These are phyloP conservation scores for Akanthomyces lecanii DNA, from an alignment of 2,329 filamentous ascomycete genomes.

Conservation along the genomic window DNA sequence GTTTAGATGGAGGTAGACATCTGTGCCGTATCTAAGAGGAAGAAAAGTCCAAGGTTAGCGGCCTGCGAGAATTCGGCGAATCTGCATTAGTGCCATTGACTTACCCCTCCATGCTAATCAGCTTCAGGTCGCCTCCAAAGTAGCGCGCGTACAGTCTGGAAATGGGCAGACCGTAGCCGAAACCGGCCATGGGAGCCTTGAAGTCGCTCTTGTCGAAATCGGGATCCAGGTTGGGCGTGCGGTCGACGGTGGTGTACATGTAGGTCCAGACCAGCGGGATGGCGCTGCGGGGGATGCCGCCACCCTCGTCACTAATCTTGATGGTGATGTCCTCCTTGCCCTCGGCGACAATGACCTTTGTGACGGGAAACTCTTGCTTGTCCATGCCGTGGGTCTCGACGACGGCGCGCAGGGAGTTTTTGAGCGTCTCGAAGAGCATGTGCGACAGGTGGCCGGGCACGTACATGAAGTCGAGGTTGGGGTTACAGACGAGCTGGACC, in stretches of 20 bases:
- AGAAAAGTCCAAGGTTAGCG: neutral
- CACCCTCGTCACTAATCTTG: constrained; percentile 95
- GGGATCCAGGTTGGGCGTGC: constrained; percentile 89
- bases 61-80: constrained; percentile 10
- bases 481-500: constrained; percentile 92
- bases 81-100: constrained; percentile 28
- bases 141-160: constrained; percentile 92
- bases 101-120: constrained; percentile 99
- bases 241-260: constrained; percentile 98
- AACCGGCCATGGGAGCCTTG: constrained; percentile 98
- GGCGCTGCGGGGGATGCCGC: constrained; percentile 85
- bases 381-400: constrained; percentile 94
- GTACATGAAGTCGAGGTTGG: constrained; percentile 97
- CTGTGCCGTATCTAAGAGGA: constrained; percentile 77
- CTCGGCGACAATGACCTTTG: constrained; percentile 95
- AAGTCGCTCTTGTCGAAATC: constrained; percentile 99
- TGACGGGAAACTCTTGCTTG: constrained; percentile 92
- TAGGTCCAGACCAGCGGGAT: constrained; percentile 99
- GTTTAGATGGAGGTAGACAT: constrained; percentile 97
- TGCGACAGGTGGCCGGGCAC: constrained; percentile 97
- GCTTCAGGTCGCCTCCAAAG: constrained; percentile 93
- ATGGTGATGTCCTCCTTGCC: constrained; percentile 99
- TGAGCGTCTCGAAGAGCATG: constrained; percentile 99
- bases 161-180: constrained; percentile 95
- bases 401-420: constrained; percentile 95